Percentiles rank a stretch among this genome's conserved stretches.
These are phyloP conservation scores for Xylariaceae sp. DNA, from an alignment of 2,329 filamentous ascomycete genomes.

Conservation along the genomic window DNA sequence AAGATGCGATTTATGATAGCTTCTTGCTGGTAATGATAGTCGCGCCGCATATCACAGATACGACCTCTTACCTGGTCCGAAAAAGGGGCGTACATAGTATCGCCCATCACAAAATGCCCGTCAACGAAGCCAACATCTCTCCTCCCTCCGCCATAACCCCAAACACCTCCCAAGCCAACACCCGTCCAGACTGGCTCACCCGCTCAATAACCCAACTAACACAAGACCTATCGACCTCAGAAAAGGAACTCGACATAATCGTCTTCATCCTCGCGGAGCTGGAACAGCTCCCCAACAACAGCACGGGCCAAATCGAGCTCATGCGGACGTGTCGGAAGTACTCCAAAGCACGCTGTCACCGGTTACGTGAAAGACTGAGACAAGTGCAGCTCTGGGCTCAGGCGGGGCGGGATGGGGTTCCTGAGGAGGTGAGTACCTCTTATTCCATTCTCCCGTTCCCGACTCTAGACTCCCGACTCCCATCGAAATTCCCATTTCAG, in stretches of 20 bases:
- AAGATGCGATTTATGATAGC: no score
- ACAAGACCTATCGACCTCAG: conserved; percentile 25
- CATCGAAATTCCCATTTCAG: no score
- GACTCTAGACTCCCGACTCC: no score
- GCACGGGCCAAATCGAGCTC: conserved; percentile 16
- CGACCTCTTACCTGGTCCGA: not conserved
- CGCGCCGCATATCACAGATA: no score
- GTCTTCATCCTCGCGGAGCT: conserved; percentile 21
- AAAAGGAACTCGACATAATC: conserved; percentile 27
- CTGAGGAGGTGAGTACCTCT: conserved; percentile 24
- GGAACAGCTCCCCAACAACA: no score
- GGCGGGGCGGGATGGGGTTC: conserved; percentile 9
- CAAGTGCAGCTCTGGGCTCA: conserved; percentile 25
- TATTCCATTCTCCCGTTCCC: not conserved
- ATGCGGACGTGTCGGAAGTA: conserved; percentile 28
- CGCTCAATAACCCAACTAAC: conserved; percentile 16
- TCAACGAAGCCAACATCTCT: no score
- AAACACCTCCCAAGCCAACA: not conserved
- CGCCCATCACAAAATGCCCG: not conserved
- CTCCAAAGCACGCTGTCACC: conserved; percentile 21
- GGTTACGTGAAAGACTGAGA: conserved; percentile 25
- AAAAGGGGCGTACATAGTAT: not conserved
- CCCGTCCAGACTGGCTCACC: conserved; percentile 21
- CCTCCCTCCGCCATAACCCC: no score
- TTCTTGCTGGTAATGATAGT: no score